These are phyloP conservation scores for Pyricularia grisea DNA, from an alignment of 2,329 filamentous ascomycete species.

Conservation along the genomic window DNA sequence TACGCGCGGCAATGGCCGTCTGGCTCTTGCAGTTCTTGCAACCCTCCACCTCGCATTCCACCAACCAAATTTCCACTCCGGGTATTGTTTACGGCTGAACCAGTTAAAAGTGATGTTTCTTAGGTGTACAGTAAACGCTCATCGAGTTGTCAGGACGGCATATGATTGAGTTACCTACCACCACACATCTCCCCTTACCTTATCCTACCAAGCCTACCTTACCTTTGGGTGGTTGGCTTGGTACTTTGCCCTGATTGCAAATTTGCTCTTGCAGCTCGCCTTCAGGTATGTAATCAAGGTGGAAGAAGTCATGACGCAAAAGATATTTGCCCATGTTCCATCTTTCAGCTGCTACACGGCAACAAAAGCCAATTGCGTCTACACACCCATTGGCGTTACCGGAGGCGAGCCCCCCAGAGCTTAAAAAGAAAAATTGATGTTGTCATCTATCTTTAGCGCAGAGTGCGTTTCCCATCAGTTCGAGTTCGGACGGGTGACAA, in stretches of 20 bases:
- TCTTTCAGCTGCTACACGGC: background rate
- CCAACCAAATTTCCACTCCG: background rate
- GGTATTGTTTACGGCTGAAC: background rate
- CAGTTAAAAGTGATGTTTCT: background rate
- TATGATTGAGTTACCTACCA: too few relatives aligned
- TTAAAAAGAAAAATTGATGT: background rate
- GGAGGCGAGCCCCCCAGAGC: background rate
- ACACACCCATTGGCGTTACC: background rate
- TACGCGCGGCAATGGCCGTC: background rate
- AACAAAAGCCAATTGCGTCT: background rate
- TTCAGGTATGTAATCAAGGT: background rate
- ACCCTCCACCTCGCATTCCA: background rate
- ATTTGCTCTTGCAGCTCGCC: background rate
- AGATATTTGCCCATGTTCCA: background rate
- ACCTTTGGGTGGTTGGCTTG: too few relatives aligned
- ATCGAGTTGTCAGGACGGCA: too few relatives aligned
- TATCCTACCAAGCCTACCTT: too few relatives aligned
- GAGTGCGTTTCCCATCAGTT: background rate
- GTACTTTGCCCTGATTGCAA: background rate
- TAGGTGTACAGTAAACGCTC: background rate
- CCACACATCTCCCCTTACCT: too few relatives aligned
- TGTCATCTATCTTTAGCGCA: background rate
- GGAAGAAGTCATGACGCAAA: background rate
- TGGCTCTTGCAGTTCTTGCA: background rate
- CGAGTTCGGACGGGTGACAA: background rate